Percentiles rank a stretch among this genome's conserved stretches.
These are phyloP conservation scores for Suhomyces kunorum DNA, from an alignment of 1,139 yeast genomes.

Conservation along the genomic window DNA sequence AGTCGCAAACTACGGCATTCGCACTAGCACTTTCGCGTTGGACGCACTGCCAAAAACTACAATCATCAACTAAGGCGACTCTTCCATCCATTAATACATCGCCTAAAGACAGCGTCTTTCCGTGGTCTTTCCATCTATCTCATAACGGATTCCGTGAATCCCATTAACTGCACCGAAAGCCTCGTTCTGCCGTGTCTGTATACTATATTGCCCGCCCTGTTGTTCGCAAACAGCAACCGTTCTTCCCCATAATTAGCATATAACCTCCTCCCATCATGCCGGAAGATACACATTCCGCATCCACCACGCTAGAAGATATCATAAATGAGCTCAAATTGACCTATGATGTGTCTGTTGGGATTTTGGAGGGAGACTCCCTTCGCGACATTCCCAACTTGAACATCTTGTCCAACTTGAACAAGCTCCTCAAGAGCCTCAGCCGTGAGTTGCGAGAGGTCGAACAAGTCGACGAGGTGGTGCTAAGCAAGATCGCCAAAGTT, in stretches of 20 bases:
- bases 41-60: not conserved
- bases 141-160: no score
- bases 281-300: slow-evolving; percentile 26
- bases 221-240: no score
- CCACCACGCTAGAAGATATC: slow-evolving; percentile 51
- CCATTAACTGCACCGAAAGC: no score
- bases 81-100: no score
- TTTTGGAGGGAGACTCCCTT: slow-evolving; percentile 59
- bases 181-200: no score
- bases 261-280: slow-evolving; percentile 1
- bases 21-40: not conserved
- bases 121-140: no score
- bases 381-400: slow-evolving; percentile 49
- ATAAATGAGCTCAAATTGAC: slow-evolving; percentile 53
- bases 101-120: no score
- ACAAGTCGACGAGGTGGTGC: slow-evolving; percentile 42
- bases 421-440: slow-evolving; percentile 49
- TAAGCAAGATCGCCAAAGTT: slow-evolving; percentile 25
- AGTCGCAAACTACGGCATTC: no score
- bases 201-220: no score
- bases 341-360: slow-evolving; percentile 60
- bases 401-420: slow-evolving; percentile 47
- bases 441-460: slow-evolving; percentile 52
- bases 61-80: no score
- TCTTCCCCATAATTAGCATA: not conserved